Conservation (phyloP, 495 filamentous ascomycete species). For the Parathielavia appendiculata region DNA sequence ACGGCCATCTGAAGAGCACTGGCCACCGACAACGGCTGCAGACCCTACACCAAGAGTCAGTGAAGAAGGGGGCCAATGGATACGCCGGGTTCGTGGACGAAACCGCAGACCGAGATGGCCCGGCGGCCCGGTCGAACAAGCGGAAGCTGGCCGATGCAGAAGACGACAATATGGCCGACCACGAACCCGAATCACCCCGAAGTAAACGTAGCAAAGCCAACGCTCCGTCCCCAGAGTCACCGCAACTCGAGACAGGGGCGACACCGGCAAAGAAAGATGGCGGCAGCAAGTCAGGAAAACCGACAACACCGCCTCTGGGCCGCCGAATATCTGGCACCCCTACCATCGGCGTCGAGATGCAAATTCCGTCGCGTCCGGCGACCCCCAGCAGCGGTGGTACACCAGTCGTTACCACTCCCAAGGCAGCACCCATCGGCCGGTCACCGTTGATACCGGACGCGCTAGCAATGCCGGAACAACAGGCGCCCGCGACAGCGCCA, state of each 20-base stretch:
- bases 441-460: conserved; percentile 39
- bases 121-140: conserved; percentile 27
- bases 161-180: conserved; percentile 33
- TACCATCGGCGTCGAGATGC: conserved; percentile 45
- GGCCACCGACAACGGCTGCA: conserved; percentile 43
- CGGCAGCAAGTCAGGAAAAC: conserved; percentile 8
- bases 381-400: conserved; percentile 39
- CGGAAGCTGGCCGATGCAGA: conserved; percentile 39
- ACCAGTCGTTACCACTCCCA: conserved; percentile 34
- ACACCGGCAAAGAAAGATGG: conserved; percentile 16
- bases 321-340: conserved; percentile 39
- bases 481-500: not conserved
- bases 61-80: conserved; percentile 16
- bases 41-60: conserved; percentile 15
- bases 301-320: conserved; percentile 32
- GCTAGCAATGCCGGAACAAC: conserved; percentile 5
- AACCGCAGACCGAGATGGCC: not conserved
- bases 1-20: conserved; percentile 48
- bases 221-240: conserved; percentile 13
- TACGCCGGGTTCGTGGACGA: conserved; percentile 17
- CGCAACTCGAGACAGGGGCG: conserved; percentile 6
- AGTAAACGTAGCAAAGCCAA: conserved; percentile 43
- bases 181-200: conserved; percentile 34
- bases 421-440: conserved; percentile 29
- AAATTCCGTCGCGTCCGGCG: conserved; percentile 52